Percentiles rank a stretch among this genome's conserved stretches.
These are phyloP conservation scores for Cunninghamia lanceolata DNA, from an alignment of 75 land plant genomes.

Conservation along the genomic window DNA sequence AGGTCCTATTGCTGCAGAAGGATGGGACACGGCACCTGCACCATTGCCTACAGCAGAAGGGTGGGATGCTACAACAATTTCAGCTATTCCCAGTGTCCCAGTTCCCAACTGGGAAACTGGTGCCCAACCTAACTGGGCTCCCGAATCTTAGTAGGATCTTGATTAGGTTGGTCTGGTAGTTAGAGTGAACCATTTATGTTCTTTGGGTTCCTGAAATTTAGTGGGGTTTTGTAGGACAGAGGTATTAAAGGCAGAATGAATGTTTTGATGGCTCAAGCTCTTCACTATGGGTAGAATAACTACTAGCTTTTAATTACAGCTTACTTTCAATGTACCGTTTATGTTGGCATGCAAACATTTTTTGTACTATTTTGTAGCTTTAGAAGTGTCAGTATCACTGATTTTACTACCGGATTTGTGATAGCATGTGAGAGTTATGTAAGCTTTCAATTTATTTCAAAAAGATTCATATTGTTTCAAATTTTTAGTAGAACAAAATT, in stretches of 20 bases:
- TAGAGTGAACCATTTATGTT: background rate
- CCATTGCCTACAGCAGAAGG: conserved; percentile 18
- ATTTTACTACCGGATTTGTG: background rate
- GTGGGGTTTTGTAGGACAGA: background rate
- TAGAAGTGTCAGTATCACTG: background rate
- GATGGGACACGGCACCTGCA: conserved; percentile 49
- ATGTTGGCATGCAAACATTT: background rate
- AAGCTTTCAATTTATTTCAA: background rate
- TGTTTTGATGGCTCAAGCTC: background rate
- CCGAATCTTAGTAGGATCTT: background rate
- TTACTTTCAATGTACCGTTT: background rate
- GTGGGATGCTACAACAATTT: background rate
- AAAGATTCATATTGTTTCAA: background rate
- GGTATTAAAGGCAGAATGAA: background rate
- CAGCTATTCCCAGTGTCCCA: conserved; percentile 8
- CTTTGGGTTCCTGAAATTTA: background rate
- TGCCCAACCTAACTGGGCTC: conserved; percentile 6
- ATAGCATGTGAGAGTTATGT: background rate
- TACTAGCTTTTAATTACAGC: background rate
- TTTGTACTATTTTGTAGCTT: background rate
- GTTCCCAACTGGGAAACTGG: conserved; percentile 26
- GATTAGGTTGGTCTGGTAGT: background rate
- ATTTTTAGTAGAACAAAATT: background rate
- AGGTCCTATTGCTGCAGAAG: conserved; percentile 18
- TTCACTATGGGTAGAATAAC: background rate